Evolutionary conservation across 1,284 basidiomycete species (phyloP), one percentile per base, ranked within the genome.

Genomic region (Butyriboletus appendiculatus): DNA sequence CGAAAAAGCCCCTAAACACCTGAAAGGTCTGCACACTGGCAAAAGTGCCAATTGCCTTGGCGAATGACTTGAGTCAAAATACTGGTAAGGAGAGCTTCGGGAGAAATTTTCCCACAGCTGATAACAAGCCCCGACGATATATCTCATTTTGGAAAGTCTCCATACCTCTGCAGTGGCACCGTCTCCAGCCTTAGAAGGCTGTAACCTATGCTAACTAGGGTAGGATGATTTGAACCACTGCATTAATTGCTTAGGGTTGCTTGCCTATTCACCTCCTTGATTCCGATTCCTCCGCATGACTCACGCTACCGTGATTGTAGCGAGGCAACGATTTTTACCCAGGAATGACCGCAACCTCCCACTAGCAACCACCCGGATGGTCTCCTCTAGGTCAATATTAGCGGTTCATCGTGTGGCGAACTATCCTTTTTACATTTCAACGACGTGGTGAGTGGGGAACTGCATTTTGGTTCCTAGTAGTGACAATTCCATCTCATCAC

Each of bases 91-190:
- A 38, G 32, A 59, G 32, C 10, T 5, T 14, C n/a, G 24, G 8
- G 9, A 20, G n/a, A 10, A 55, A 60, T 49, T 46, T 46, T 67
- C 53, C 33, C 63, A 64, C 56, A 14, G 8, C 11, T 1, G 2
- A 1, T 10, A 11, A 14, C 28, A 5, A 50, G 22, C 28, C 5
- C 63, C 64, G 66, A 50, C 33, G 24, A 65, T 62, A 68, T 58
- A 54, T 52, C 66, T 35, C 14, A 12, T 54, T 63, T 48, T 49
- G 52, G 66, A 60, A 66, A 47, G 20, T 50, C 64, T 62, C 63
- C 35, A n/a, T 10, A n/a, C 7, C 28, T 30, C 28, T 11, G 35
- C 20, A 26, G 26, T 15, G n/a, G 10, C 8, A 18, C 12, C 15
- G n/a, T 22, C 20, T 9, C 16, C n/a, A 26, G 15, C 9, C 26